Base-by-base conservation (phyloP, 192 early-diverging fungal genomes). In the Diversispora epigaea region DNA sequence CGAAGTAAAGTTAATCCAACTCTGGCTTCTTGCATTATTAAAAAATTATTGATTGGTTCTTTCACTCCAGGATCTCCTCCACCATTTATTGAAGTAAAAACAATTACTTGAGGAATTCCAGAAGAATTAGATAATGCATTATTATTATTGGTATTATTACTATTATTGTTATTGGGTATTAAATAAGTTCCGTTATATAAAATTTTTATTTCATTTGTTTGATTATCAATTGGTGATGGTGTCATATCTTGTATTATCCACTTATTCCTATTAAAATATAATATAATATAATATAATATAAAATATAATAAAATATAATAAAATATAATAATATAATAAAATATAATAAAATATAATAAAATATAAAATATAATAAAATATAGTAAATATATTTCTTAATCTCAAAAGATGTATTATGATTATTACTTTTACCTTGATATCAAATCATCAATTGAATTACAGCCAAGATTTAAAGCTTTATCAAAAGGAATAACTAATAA, bases 401-500 rank as follows among this genome's bases (percentile, higher is more conserved):
- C n/a, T 54, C 12, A 17, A 54, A 17, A 54, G 4, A 54, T 54
- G n/a, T 12, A 9, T 10, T 32, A 8, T 32, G 10, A 25, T 3
- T 32, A 4, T 25, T 39, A 25, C 15, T 39, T 32, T 62, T 41
- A 62, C 60, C 60, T 62, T 62, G 32, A 62, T 21, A 62, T 62
- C 6, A 62, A 41, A 41, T 62, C 60, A 62, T 11, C 10, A 12
- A 62, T 39, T 6, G 25, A 39, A 40, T 62, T 32, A 62, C 60
- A 62, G 39, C 32, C 25, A 39, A 15, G 6, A 32, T 32, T 14
- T 39, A 39, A 14, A 61, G 39, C 22, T 9, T 11, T 39, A 62
- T 39, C 60, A 41, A 62, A 62, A 62, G 60, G 60, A 62, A 62
- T 32, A 32, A 62, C 60, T 32, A 62, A 62, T 32, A 62, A 32